Evolutionary conservation across 2,329 filamentous ascomycete genomes (phyloP), one percentile per base, ranked within the genome.

Genomic region (Catunica adiposa): DNA sequence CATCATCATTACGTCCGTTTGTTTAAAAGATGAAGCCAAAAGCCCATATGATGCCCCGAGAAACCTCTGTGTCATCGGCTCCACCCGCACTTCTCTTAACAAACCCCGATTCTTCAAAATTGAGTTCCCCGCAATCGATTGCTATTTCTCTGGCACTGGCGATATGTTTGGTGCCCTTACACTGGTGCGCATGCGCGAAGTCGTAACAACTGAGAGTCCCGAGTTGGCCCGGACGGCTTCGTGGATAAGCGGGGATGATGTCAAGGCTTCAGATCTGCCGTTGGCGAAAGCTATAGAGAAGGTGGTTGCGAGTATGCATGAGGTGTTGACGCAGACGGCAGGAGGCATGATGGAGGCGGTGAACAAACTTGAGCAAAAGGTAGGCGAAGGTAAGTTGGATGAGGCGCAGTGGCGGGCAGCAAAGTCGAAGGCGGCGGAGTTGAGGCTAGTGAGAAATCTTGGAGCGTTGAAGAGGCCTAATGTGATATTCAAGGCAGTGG

Each of bases 121-220:
- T 63, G 80, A 85, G 56, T 87, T 96, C 56, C 89, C 90, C 0
- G 79, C 84, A 26, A 82, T 96, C 58, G 86, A 95, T 65, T 86
- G 89, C 69, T 95, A 92, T 74, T 98, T 97, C 70, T 89, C 85
- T 63, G 92, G 92, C 42, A 97, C 94, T 0, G 92, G 92, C 50
- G 92, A 98, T 71, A 96, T 98, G 90, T 97, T 98, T 65, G 90
- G 89, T 29, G 90, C 90, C 6, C 75, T 98, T 48, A 89, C 88
- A 65, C 81, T 95, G 1, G 86, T 86, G 42, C 82, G 90, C 29
- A 80, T 98, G 64, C 83, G 90, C 57, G 87, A 97, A 71, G 89
- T 87, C 25, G 84, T 87, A 1, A 69, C 64, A 17, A 66, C 62
- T 1, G 65, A 60, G 48, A 60, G 62, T 23, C 51, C 50, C 15